Conservation (phyloP, 345 rosid genomes). For the Psidium friedrichsthalianum region DNA sequence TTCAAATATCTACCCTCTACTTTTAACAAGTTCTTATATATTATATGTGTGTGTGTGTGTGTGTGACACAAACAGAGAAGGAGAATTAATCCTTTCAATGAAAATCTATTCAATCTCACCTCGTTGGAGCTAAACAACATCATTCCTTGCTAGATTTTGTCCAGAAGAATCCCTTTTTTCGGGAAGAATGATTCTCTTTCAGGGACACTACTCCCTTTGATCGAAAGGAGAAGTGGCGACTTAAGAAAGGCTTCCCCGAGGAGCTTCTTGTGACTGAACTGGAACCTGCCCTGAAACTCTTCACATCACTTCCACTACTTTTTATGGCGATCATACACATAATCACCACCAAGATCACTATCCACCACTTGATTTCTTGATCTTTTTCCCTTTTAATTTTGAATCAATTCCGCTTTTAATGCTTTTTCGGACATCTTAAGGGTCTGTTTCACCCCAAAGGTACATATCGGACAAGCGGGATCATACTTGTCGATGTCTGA, state of each 20-base stretch:
- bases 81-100: not conserved
- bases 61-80: not conserved
- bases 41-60: no score
- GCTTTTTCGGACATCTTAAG: slow-evolving; percentile 71
- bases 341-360: slow-evolving; percentile 44
- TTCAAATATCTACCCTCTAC: not conserved
- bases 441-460: slow-evolving; percentile 72
- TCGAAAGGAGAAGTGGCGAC: slow-evolving; percentile 71
- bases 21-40: not conserved
- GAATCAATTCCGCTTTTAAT: slow-evolving; percentile 63
- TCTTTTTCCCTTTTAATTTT: slow-evolving; percentile 53
- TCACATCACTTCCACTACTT: slow-evolving; percentile 33
- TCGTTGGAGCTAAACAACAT: slow-evolving; percentile 10
- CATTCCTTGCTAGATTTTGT: slow-evolving; percentile 69
- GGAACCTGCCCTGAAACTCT: slow-evolving; percentile 38
- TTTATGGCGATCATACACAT: slow-evolving; percentile 32
- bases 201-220: slow-evolving; percentile 45
- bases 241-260: slow-evolving; percentile 48
- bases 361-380: slow-evolving; percentile 58
- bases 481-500: slow-evolving; percentile 69
- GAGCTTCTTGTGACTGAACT: slow-evolving; percentile 65
- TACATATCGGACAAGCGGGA: slow-evolving; percentile 89
- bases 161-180: slow-evolving; percentile 87
- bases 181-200: slow-evolving; percentile 36
- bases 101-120: not conserved